Evolutionary conservation across 2,329 filamentous ascomycete species (phyloP), one percentile per base, ranked within the genome.

Genomic region (Aspergillus hiratsukae): DNA sequence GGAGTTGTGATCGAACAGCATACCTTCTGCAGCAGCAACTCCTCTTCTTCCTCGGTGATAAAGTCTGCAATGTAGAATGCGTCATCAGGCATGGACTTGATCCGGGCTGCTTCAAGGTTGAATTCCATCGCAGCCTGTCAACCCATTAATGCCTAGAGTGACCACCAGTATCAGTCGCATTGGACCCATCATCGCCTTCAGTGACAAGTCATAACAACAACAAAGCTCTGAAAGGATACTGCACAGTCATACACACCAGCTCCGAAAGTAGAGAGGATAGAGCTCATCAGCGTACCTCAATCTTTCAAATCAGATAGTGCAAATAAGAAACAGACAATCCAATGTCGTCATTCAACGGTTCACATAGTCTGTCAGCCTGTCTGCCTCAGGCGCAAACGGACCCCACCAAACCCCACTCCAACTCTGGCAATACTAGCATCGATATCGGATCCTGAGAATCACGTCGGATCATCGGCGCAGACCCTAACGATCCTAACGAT

Each of bases 1-100:
- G 28, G 27, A 35, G 28, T 11, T 14, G 11, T 14, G 1, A 21
- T 11, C 23, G 19, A 6, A 17, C 14, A 29, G 58, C 65, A 49
- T 66, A 89, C 89, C 80, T 90, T 94, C 53, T 84, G 76, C 49
- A 96, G 76, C 7, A 97, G 83, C 7, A 76, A 68, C 31, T 77
- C 71, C 75, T 96, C 91, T 73, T 97, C 91, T 48, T 87, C 83
- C 54, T 79, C 73, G 4, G 82, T 87, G 70, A 97, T 88, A 76
- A 97, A 97, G 70, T 92, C 80, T 7, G 91, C 82, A 56, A 97
- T 87, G 75, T 97, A 97, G 77, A 87, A 96, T 53, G 90, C 89
- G 35, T 67, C 68, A 3, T 66, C 61, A 1, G 74, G 70, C 40
- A 76, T 57, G 9, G 61, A 61, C 4, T 51, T 61, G 52, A 76